Evolutionary conservation across 768 basidiomycete species (phyloP).

Genomic region (Omphalotus guepiniiformis): DNA sequence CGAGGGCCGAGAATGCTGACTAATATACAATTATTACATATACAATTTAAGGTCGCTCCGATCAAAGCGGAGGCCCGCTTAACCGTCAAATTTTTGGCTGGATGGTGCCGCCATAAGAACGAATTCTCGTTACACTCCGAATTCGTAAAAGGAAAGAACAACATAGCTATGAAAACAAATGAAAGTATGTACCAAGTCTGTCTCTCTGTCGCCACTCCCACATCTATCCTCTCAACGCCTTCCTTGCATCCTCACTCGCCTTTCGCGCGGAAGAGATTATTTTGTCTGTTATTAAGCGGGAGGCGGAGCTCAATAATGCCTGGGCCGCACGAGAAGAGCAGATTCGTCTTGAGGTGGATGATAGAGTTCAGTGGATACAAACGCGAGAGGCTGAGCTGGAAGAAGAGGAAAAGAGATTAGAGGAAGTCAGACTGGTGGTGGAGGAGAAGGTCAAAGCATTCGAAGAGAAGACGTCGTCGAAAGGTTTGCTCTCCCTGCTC

Average conservation of each 20-base stretch:
- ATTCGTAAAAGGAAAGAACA: too few relatives aligned
- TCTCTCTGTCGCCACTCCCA: too few relatives aligned
- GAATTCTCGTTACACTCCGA: too few relatives aligned
- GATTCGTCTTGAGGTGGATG: slow-evolving; percentile 48
- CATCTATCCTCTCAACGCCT: slow-evolving; percentile 30
- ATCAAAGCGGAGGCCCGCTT: too few relatives aligned
- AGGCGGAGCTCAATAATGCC: slow-evolving; percentile 58
- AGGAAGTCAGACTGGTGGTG: slow-evolving; percentile 41
- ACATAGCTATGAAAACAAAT: too few relatives aligned
- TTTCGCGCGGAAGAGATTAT: slow-evolving; percentile 69
- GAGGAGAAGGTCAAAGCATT: slow-evolving; percentile 45
- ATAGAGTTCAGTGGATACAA: slow-evolving; percentile 43
- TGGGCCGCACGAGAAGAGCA: slow-evolving; percentile 52
- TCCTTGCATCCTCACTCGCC: slow-evolving; percentile 57
- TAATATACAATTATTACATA: too few relatives aligned
- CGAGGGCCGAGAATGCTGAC: too few relatives aligned
- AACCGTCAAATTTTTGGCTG: too few relatives aligned
- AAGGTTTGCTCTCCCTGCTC: not conserved
- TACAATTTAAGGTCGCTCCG: too few relatives aligned
- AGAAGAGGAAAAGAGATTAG: slow-evolving; percentile 46
- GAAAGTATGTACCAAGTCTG: too few relatives aligned
- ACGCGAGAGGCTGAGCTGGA: slow-evolving; percentile 50
- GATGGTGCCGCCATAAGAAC: too few relatives aligned
- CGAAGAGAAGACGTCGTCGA: slow-evolving; percentile 27
- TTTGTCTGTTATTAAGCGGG: slow-evolving; percentile 59